Base-by-base conservation (phyloP, 129 eudicot genomes). In the Kitagawia praeruptora region DNA sequence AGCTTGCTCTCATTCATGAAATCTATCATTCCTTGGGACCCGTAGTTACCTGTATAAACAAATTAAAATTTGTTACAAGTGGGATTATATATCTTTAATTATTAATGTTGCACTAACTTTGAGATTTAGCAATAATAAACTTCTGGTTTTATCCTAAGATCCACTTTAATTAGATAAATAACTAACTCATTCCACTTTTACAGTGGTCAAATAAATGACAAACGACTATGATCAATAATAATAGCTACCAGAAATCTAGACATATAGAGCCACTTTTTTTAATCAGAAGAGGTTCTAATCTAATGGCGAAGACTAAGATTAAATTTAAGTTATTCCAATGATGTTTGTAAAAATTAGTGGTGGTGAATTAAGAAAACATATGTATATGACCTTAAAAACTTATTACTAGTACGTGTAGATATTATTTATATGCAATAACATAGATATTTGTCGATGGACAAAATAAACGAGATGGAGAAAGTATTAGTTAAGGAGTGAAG, bases 1-100 rank as follows among this genome's bases (percentile, higher is more conserved):
- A 91, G 78, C 82, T 93, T 93, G 79, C 96, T 86, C 85, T 93
- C 96, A 64, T 91, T 93, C 98, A 93, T 93, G 87, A 91, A 93
- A 86, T 93, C 98, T 31, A 91, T 91, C 96, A 91, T 93, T 85
- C 98, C 98, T 78, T 93, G 92, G 75, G 91, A 58, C 84, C 94
- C 98, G 85, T 88, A 89, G 37, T 89, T 87, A 79, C 98, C 98
- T 44, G 51, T 0, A 39, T 37, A 38, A 14, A 5, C 2, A 5
- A 45, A 44, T 4, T 39, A 28, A 49, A 23, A 25, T 1, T 39
- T n/a, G 27, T 78, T 9, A 48, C 78, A 46, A 81, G 72, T 25
- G 40, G 67, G 15, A 66, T 27, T 69, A 71, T 5, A 25, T 8
- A 2, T n/a, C 74, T 56, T 77, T 73, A 2, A 54, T 8, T 37